Conservation (phyloP, 192 early-diverging fungal species). For the Chytriomyces confervae region DNA sequence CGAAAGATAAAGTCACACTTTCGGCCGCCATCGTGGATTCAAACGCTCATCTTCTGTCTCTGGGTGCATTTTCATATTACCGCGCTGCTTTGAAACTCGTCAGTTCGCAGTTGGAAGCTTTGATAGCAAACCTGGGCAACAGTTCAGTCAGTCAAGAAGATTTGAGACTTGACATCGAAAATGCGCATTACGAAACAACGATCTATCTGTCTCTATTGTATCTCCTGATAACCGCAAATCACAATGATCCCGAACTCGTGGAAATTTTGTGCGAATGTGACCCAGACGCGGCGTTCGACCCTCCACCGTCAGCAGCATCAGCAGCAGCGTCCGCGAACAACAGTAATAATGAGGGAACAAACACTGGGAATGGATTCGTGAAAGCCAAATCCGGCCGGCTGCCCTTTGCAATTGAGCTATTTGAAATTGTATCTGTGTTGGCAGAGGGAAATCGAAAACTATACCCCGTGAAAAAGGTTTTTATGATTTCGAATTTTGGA, state of each 20-base stretch:
- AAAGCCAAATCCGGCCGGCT: not conserved
- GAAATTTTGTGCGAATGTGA: constrained; percentile 49
- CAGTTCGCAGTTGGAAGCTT: constrained; percentile 59
- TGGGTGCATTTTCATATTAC: constrained; percentile 63
- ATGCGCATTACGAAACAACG: constrained; percentile 49
- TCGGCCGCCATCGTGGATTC: constrained; percentile 54
- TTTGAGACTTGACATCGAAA: constrained; percentile 39
- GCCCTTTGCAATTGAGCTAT: constrained; percentile 64
- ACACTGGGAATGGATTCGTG: constrained; percentile 8
- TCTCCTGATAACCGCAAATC: constrained; percentile 65
- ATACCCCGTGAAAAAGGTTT: constrained; percentile 73
- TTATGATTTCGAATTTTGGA: constrained; percentile 12
- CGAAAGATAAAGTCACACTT: no score
- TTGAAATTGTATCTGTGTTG: constrained; percentile 67
- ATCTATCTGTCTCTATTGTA: constrained; percentile 68
- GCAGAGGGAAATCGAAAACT: constrained; percentile 72
- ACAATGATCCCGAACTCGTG: constrained; percentile 53
- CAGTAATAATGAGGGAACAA: not conserved
- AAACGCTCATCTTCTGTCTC: constrained; percentile 61
- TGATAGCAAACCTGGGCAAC: constrained; percentile 5
- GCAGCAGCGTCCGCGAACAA: not conserved
- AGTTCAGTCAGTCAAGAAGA: not conserved
- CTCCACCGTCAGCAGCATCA: constrained; percentile 6
- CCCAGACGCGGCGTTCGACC: not conserved
- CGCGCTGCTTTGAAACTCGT: constrained; percentile 63